Percentiles rank a stretch among this genome's conserved stretches.
Conservation (phyloP, 2,329 filamentous ascomycete species). For the Parastagonospora avenae region DNA sequence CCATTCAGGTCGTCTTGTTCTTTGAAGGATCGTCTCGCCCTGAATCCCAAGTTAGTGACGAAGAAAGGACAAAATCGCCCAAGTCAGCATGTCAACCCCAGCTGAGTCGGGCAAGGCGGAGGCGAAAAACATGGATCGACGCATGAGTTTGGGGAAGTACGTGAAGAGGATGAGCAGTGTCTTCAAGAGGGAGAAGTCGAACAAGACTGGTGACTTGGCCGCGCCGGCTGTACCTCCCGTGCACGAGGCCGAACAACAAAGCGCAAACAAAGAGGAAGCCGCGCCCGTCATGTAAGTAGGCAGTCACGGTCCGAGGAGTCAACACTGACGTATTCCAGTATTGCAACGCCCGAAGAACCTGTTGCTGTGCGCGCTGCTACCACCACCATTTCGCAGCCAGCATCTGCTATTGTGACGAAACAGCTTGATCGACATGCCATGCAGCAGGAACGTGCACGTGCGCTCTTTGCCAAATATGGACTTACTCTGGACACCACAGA, state of each 20-base stretch:
- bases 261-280: slow-evolving; percentile 6
- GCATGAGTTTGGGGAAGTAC: slow-evolving; percentile 45
- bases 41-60: not conserved
- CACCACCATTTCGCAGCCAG: slow-evolving; percentile 9
- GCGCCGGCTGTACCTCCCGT: not conserved
- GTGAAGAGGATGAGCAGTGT: slow-evolving; percentile 49
- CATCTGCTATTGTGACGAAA: slow-evolving; percentile 14
- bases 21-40: not conserved
- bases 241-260: not conserved
- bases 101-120: slow-evolving; percentile 17
- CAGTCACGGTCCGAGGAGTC: not conserved
- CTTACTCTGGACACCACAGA: slow-evolving; percentile 48
- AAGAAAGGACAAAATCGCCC: not conserved
- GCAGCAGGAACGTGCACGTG: slow-evolving; percentile 47
- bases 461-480: slow-evolving; percentile 51
- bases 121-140: slow-evolving; percentile 30
- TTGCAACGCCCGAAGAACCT: slow-evolving; percentile 3
- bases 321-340: not conserved
- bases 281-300: slow-evolving; percentile 9
- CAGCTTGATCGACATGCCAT: slow-evolving; percentile 39
- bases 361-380: not conserved
- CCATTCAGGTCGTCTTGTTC: not conserved
- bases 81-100: slow-evolving; percentile 34
- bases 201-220: slow-evolving; percentile 16
- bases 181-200: slow-evolving; percentile 42